These are phyloP conservation scores for Hypoxylon sp. DNA, from an alignment of 2,329 filamentous ascomycete species.

Conservation along the genomic window DNA sequence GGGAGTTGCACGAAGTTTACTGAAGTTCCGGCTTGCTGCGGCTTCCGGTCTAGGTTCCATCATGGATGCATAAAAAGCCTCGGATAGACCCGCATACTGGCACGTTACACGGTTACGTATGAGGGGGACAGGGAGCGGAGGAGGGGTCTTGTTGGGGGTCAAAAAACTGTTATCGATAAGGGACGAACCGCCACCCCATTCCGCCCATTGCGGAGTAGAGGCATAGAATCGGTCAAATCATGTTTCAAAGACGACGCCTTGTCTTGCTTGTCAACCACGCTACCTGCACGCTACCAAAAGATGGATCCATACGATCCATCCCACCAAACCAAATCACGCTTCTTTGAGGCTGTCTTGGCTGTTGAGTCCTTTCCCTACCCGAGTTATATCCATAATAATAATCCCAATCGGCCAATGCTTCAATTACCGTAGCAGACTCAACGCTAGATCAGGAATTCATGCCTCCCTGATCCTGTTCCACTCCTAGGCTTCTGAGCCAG, in stretches of 20 bases:
- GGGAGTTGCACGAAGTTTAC: background rate
- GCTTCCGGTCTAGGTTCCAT: conserved; percentile 13
- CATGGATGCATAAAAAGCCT: conserved; percentile 10
- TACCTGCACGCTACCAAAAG: background rate
- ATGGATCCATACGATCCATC: conserved; percentile 31
- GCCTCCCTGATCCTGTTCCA: conserved; percentile 40
- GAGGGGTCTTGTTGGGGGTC: conserved; percentile 25
- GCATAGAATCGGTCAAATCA: conserved; percentile 1
- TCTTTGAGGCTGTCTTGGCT: conserved; percentile 11
- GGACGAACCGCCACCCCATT: conserved; percentile 5
- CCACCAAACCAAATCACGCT: conserved; percentile 36
- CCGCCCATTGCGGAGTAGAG: conserved; percentile 22
- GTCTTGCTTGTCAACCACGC: background rate
- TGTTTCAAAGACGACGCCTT: conserved; percentile 2
- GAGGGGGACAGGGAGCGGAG: conserved; percentile 24
- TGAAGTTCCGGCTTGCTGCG: conserved; percentile 18
- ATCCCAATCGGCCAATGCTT: conserved; percentile 17
- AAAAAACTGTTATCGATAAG: conserved; percentile 36
- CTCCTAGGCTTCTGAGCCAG: conserved; percentile 39
- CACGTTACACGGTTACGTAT: conserved; percentile 34
- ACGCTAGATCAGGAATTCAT: conserved; percentile 36
- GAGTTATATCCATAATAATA: conserved; percentile 13
- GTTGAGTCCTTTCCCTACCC: conserved; percentile 12
- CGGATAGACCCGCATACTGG: conserved; percentile 28
- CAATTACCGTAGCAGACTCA: conserved; percentile 26